These are phyloP conservation scores for Calonectria multiphialidica DNA, from an alignment of 2,329 filamentous ascomycete genomes.

Conservation along the genomic window DNA sequence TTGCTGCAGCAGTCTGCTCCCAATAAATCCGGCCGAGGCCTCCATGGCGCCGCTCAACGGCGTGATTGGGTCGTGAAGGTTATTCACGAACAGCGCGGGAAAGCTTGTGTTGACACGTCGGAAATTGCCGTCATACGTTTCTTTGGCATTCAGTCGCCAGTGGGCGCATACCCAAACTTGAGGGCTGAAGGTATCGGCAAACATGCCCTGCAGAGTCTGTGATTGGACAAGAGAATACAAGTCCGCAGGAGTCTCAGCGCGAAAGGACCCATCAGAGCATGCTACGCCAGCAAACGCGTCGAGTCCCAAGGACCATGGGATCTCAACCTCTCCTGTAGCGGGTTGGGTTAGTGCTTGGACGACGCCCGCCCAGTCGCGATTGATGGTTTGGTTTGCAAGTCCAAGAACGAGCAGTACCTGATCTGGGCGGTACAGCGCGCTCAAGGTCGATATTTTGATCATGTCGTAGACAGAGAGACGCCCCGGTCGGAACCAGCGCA, in stretches of 20 bases:
- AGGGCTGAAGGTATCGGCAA: background rate
- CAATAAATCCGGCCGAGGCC: background rate
- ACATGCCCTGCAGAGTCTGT: background rate
- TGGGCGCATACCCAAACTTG: background rate
- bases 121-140: background rate
- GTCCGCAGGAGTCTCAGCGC: conserved; percentile 22
- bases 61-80: background rate
- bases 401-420: background rate
- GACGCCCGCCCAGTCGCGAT: background rate
- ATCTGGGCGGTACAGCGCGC: background rate
- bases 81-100: background rate
- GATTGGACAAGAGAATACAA: conserved; percentile 24
- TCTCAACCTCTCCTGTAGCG: background rate
- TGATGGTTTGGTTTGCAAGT: background rate
- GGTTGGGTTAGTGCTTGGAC: background rate
- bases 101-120: background rate
- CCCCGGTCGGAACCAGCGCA: background rate
- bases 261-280: conserved; percentile 30
- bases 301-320: conserved; percentile 25
- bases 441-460: background rate
- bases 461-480: background rate
- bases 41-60: background rate
- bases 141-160: background rate
- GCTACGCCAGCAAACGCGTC: conserved; percentile 27
- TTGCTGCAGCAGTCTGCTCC: background rate